Evolutionary conservation across 495 filamentous ascomycete genomes (phyloP).

Genomic region (Xylaria longipes): DNA sequence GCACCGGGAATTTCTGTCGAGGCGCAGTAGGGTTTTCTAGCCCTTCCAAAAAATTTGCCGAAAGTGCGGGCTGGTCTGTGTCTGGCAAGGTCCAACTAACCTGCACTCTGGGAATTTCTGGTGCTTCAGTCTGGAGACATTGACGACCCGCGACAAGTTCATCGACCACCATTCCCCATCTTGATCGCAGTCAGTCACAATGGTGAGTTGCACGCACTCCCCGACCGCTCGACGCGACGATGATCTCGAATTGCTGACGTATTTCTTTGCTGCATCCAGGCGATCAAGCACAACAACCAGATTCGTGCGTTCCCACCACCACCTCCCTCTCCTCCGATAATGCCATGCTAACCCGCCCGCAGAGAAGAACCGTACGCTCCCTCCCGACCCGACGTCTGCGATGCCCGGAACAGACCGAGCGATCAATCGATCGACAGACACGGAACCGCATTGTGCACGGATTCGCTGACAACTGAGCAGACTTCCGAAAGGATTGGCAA

Average conservation of each 20-base stretch:
- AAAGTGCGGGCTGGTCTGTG: conserved; percentile 45
- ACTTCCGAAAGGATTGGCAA: conserved; percentile 99
- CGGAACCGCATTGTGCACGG: conserved; percentile 28
- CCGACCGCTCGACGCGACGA: background rate
- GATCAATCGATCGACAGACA: conserved; percentile 31
- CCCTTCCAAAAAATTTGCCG: conserved; percentile 54
- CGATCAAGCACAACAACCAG: conserved; percentile 99
- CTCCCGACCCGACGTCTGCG: conserved; percentile 29
- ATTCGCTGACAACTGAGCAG: conserved; percentile 49
- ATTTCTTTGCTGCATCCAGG: conserved; percentile 55
- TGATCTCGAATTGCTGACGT: conserved; percentile 41
- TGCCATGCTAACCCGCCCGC: conserved; percentile 8
- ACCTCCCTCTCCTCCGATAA: background rate
- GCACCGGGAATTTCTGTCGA: background rate
- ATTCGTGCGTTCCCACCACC: conserved; percentile 57
- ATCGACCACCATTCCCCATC: conserved; percentile 35
- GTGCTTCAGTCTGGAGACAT: conserved; percentile 41
- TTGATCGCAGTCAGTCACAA: conserved; percentile 71
- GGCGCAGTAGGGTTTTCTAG: conserved; percentile 54
- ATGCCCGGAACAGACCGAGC: conserved; percentile 20
- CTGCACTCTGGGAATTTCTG: conserved; percentile 40
- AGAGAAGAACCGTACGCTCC: conserved; percentile 80
- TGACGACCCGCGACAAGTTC: conserved; percentile 38
- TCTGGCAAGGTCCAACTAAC: conserved; percentile 22
- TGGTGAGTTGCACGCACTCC: conserved; percentile 55